Base-by-base conservation (phyloP, 2,329 filamentous ascomycete species). In the Fusarium robinianum region DNA sequence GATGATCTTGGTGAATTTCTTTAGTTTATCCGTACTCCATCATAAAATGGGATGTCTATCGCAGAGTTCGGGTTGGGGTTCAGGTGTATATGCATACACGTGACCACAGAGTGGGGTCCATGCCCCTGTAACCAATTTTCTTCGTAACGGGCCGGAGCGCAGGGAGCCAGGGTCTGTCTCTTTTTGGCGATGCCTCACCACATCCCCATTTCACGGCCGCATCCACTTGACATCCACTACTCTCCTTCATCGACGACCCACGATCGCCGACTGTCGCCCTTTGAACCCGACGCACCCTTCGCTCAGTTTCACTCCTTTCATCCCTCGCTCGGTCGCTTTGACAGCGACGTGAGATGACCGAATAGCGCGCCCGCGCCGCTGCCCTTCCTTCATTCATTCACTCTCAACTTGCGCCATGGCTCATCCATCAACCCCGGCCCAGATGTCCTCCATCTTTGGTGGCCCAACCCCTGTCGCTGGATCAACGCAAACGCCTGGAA, bases 381-480 rank as follows among this genome's bases (percentile, higher is more conserved):
- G 53, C 48, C 37, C 34, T 34, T 55, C 44, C 37, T 31, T 51
- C 38, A 19, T 27, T 43, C 44, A 46, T 40, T 15, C 16, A 38
- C 52, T 50, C 44, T 44, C 41, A 35, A 49, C 49, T 46, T 43
- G 53, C n/a, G 61, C 59, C 62, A 76, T 76, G 73, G 58, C 69
- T 62, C 63, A 66, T 67, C 71, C 68, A 64, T 74, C 75, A 14
- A 70, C 71, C 53, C 74, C 75, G 55, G 68, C 64, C 51, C 69
- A 70, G 55, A 56, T 60, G 51, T 57, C 64, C 57, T 77, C 73
- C 53, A 70, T 78, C 60, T 80, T 78, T 60, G 76, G 75, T 43
- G 69, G 69, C 46, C 65, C 68, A 32, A 58, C 63, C 41, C 44
- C 58, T 49, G 61, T 57, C 49, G 41, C 51, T 44, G 56, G 53